Percentiles rank a stretch among this genome's conserved stretches.
Conservation (phyloP, 257 asterid genomes). For the Petunia secreta region DNA sequence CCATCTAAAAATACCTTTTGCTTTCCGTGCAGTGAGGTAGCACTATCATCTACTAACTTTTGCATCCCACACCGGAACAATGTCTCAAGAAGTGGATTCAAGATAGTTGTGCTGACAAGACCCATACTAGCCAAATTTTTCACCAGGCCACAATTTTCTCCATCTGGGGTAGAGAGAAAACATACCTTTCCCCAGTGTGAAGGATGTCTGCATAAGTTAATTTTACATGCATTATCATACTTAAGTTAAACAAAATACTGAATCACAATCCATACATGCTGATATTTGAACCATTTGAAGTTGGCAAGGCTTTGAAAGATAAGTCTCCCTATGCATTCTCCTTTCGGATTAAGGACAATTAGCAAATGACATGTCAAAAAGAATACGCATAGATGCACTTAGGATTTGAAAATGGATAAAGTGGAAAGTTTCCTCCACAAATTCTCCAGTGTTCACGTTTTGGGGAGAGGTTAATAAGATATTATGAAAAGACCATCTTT, state of each 20-base stretch:
- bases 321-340: background rate
- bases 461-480: background rate
- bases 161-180: slow-evolving; percentile 93
- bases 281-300: background rate
- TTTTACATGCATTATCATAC: slow-evolving; percentile 30
- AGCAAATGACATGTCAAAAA: no score
- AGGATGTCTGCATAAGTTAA: slow-evolving; percentile 68
- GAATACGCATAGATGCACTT: no score
- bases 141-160: slow-evolving; percentile 97
- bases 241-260: background rate
- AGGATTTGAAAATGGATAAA: no score
- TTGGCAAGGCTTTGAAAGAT: background rate
- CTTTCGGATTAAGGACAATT: no score
- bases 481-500: no score
- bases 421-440: no score
- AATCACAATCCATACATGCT: background rate
- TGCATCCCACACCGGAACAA: slow-evolving; percentile 78
- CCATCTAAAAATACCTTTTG: slow-evolving; percentile 83
- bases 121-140: slow-evolving; percentile 91
- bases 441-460: no score
- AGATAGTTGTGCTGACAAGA: slow-evolving; percentile 64
- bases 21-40: slow-evolving; percentile 47
- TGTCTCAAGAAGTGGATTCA: slow-evolving; percentile 52
- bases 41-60: slow-evolving; percentile 56
- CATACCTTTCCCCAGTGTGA: slow-evolving; percentile 98